Conservation (phyloP, 2,329 filamentous ascomycete genomes). For the Colletotrichum simmondsii region DNA sequence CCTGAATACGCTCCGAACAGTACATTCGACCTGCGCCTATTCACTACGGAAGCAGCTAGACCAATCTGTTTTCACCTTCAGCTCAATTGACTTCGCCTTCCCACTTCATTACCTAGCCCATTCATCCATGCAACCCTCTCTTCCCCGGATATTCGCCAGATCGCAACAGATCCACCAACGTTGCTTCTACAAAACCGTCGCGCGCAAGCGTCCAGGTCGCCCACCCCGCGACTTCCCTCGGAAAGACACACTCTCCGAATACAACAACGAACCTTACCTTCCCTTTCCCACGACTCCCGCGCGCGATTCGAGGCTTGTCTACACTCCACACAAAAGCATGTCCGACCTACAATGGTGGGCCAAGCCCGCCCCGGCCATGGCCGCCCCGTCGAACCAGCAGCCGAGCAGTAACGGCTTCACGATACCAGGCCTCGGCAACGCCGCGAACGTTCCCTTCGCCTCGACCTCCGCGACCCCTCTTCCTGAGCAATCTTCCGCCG, state of each 20-base stretch:
- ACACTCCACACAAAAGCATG: background rate
- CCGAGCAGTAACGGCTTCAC: slow-evolving; percentile 14
- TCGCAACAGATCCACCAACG: slow-evolving; percentile 4
- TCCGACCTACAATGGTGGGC: slow-evolving; percentile 32
- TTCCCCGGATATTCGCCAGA: slow-evolving; percentile 13
- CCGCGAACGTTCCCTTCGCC: slow-evolving; percentile 6
- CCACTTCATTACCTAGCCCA: background rate
- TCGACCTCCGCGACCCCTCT: background rate
- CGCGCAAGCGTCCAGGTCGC: background rate
- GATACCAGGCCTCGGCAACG: slow-evolving; percentile 32
- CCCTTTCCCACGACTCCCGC: no score
- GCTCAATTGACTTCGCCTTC: background rate
- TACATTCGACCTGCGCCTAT: background rate
- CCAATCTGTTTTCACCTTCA: no score
- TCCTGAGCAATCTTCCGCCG: background rate
- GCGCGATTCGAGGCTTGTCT: background rate
- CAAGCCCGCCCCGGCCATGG: slow-evolving; percentile 16
- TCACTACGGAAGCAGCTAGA: background rate
- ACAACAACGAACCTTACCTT: background rate
- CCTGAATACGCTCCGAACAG: background rate
- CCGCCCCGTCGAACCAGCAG: slow-evolving; percentile 5
- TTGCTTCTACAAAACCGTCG: background rate
- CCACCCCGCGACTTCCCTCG: background rate
- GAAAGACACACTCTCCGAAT: background rate
- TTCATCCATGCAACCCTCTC: slow-evolving; percentile 19